Conservation (phyloP, 169 alveolate genomes). For the Condylostoma magnum region DNA sequence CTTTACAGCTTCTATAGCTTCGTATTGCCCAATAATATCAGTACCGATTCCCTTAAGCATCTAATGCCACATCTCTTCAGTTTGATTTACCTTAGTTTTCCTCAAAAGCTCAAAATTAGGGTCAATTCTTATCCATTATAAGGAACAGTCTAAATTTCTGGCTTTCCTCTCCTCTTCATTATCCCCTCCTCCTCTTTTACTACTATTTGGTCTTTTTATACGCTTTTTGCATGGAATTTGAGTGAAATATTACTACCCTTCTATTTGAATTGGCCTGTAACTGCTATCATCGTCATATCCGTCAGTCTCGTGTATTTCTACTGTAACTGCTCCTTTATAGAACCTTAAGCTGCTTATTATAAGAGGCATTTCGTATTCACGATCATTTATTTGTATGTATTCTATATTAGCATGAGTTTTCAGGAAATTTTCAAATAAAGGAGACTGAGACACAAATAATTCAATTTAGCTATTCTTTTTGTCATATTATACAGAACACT, state of each 20-base stretch:
- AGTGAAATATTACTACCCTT: background rate
- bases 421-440: conserved; percentile 9
- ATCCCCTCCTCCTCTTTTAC: conserved; percentile 50
- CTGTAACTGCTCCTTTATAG: conserved; percentile 36
- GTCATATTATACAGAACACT: conserved; percentile 28
- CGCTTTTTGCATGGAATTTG: conserved; percentile 41
- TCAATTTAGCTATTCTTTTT: conserved; percentile 47
- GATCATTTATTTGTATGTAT: background rate
- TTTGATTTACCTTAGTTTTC: conserved; percentile 34
- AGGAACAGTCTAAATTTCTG: conserved; percentile 46
- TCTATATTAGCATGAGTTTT: background rate
- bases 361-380: conserved; percentile 25
- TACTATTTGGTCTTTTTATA: conserved; percentile 43
- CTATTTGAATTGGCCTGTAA: conserved; percentile 27
- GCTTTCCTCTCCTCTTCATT: conserved; percentile 34
- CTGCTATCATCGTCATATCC: conserved; percentile 45
- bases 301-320: conserved; percentile 49
- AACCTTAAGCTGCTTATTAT: conserved; percentile 33
- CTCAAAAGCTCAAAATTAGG: conserved; percentile 53
- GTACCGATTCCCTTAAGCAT: conserved; percentile 39
- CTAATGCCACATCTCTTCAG: conserved; percentile 42
- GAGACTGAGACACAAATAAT: conserved; percentile 23
- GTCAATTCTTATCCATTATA: conserved; percentile 60
- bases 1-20: conserved; percentile 40
- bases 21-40: conserved; percentile 51